Evolutionary conservation across 2,329 filamentous ascomycete species (phyloP).

Genomic region (Arthrobotrys entomopaga): DNA sequence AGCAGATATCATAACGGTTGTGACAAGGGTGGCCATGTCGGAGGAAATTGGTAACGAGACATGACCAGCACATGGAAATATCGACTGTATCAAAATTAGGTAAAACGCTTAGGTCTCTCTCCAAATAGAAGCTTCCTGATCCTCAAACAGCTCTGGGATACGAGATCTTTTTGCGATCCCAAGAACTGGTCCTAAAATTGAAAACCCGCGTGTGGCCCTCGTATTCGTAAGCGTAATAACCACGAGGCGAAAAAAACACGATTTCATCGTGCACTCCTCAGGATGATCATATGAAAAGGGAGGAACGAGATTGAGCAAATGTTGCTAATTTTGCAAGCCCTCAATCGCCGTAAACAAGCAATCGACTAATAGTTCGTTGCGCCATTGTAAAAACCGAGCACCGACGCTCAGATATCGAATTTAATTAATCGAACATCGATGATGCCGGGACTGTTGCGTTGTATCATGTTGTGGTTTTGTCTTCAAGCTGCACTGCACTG

Average conservation of each 20-base stretch:
- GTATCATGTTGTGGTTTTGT: conserved; percentile 14
- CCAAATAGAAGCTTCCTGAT: conserved; percentile 42
- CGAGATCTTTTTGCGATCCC: background rate
- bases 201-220: conserved; percentile 32
- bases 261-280: conserved; percentile 8
- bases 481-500: background rate
- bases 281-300: conserved; percentile 1
- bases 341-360: background rate
- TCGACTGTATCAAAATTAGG: conserved; percentile 36
- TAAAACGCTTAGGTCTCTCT: conserved; percentile 41
- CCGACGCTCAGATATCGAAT: conserved; percentile 11
- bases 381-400: conserved; percentile 7
- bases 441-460: conserved; percentile 1
- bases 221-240: conserved; percentile 7
- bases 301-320: conserved; percentile 29
- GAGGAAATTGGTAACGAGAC: conserved; percentile 28
- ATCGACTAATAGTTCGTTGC: background rate
- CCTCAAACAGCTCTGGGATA: conserved; percentile 1
- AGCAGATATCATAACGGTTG: conserved; percentile 48
- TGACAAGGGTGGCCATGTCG: conserved; percentile 43
- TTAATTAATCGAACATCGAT: background rate
- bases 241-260: conserved; percentile 18
- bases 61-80: background rate
- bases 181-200: conserved; percentile 20
- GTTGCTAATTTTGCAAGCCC: conserved; percentile 8